Evolutionary conservation across 192 early-diverging fungal species (phyloP), one percentile per base, ranked within the genome.

Genomic region (Linnemannia hyalina): DNA sequence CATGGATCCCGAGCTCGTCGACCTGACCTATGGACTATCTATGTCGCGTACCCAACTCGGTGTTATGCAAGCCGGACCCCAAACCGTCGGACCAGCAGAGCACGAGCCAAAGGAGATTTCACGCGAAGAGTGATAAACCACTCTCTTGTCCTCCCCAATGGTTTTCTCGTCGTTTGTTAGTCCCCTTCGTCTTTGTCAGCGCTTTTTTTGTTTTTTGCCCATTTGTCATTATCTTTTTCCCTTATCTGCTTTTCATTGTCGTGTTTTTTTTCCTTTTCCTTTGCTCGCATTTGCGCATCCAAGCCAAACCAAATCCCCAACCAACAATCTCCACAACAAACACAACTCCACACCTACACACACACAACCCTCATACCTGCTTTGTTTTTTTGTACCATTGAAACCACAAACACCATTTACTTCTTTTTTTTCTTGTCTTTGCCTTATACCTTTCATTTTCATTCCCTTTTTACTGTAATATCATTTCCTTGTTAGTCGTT

Each of bases 41-140:
- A 86, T 81, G 79, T 57, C 84, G 9, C 69, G 84, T 55, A 86
- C 79, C 26, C 79, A 81, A 22, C 72, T 86, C n/a, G 84, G 84
- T 7, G 79, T 86, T 22, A 74, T 81, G 75, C 84, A 81, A 36
- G 77, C 84, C 2, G 73, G 73, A 41, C 73, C 40, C 5, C 26
- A 38, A 18, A 6, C 78, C 9, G 36, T 60, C 9, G 15, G 70
- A 22, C 26, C 52, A 22, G 32, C 36, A 10, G 78, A 85, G 49
- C 35, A 75, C 16, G 83, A 80, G 23, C 74, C 80, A 35, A 85
- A 85, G 69, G 78, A 85, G 69, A 70, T 76, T 13, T 85, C 83
- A 22, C 83, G 78, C 52, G 83, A 85, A 60, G 83, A 85, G 60
- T 85, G 73, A 63, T n/a, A 7, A 29, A 36, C 23, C 42, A n/a